Base-by-base conservation (phyloP, 2,329 filamentous ascomycete genomes). In the Pseudocercospora vitis region DNA sequence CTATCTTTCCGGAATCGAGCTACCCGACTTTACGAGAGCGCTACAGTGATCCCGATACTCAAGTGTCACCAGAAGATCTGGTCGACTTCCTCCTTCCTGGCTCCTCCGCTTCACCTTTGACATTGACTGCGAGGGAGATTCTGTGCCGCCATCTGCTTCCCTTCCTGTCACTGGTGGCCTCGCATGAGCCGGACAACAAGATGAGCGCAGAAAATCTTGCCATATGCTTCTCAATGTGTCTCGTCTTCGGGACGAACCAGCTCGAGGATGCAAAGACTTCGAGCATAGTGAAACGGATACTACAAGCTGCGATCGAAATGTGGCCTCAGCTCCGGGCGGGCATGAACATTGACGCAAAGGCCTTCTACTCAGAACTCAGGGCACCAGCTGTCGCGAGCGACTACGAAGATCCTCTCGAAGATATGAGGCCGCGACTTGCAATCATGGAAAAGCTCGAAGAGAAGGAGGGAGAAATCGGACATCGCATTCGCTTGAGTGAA, bases 231-330 rank as follows among this genome's bases (percentile, higher is more conserved):
- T 76, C 77, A 2, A 79, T 79, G 31, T 74, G 76, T 32, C 65
- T 82, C 3, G 63, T 81, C 9, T 74, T 75, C 57, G 78, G 79
- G 0, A 74, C 77, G 3, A 76, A 82, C 63, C 78, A 80, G 59
- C 67, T 81, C 32, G 76, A 80, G 55, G 80, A 82, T 57, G 77
- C 76, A 0, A 80, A 78, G 59, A 75, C 80, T 65, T 78, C 78
- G 3, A 74, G 72, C 1, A 75, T 80, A 12, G 69, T 81, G n/a
- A 71, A 75, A 16, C 73, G 74, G 9, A 71, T 82, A 3, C 65
- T 82, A 12, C 72, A 74, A 37, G 71, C 74, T 29, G 76, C 77
- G 2, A 74, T 81, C 32, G 68, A 74, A 9, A 59, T 73, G 60
- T 77, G 78, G 77, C 62, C 70, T 2, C 59, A 75, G 16, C 65